phyloP scores from a whole-genome alignment of 495 filamentous ascomycete species.

The Aspergillus funiculosus region DNA sequence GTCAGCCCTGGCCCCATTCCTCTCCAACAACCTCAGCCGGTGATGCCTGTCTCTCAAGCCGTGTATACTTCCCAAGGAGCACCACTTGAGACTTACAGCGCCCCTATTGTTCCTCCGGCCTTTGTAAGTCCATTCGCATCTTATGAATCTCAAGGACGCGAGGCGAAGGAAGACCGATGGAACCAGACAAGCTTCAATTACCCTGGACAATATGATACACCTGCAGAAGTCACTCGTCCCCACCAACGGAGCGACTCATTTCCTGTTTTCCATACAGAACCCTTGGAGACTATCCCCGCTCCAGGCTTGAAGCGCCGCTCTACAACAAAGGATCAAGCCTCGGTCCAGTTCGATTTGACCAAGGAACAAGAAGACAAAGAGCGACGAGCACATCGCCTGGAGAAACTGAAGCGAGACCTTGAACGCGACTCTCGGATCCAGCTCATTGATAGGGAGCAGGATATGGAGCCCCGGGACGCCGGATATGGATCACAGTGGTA shows the following conservation, averaged over 20 bases:
- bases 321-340: conserved; percentile 39
- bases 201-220: conserved; percentile 1
- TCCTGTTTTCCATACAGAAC: conserved; percentile 25
- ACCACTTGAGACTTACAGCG: conserved; percentile 31
- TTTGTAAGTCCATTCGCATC: conserved; percentile 26
- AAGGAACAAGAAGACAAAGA: conserved; percentile 44
- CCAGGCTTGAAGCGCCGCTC: conserved; percentile 33
- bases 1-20: conserved; percentile 47
- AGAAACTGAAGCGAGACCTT: conserved; percentile 23
- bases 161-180: conserved; percentile 19
- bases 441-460: conserved; percentile 31
- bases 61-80: conserved; percentile 45
- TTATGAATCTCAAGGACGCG: conserved; percentile 23
- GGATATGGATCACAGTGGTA: conserved; percentile 9
- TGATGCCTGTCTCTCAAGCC: conserved; percentile 50
- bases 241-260: conserved; percentile 34
- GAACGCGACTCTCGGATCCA: conserved; percentile 27
- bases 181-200: conserved; percentile 11
- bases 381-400: conserved; percentile 32
- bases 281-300: conserved; percentile 13
- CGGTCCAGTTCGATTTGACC: conserved; percentile 45
- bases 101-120: conserved; percentile 28
- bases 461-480: conserved; percentile 14
- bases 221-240: conserved; percentile 1
- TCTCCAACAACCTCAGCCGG: conserved; percentile 53